Evolutionary conservation across 192 early-diverging fungal genomes (phyloP).

Genomic region (Entomortierella beljakovae): DNA sequence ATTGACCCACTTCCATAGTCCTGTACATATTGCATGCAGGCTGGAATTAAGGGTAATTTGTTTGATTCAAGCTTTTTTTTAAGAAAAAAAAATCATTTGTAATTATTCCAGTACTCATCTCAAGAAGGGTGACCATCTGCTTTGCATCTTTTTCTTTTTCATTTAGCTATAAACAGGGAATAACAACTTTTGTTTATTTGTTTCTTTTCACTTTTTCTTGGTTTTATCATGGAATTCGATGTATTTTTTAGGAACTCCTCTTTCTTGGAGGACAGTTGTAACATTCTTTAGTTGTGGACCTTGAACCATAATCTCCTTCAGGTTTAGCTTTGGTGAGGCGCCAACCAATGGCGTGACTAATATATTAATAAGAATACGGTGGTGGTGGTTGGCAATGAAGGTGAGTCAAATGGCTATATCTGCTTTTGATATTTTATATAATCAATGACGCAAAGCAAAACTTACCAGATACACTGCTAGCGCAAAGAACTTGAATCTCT

Average conservation of each 20-base stretch:
- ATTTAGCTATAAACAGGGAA: not conserved
- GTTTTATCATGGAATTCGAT: slow-evolving; percentile 54
- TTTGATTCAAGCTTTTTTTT: no score
- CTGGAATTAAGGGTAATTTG: no score
- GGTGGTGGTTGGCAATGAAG: no score
- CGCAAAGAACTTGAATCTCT: slow-evolving; percentile 72
- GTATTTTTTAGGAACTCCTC: slow-evolving; percentile 65
- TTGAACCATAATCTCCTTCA: slow-evolving; percentile 80
- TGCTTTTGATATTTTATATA: not conserved
- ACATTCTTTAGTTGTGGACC: slow-evolving; percentile 78
- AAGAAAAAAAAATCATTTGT: no score
- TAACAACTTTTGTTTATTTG: not conserved
- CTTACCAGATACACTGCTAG: slow-evolving; percentile 71
- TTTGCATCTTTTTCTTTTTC: no score
- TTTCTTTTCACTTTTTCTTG: slow-evolving; percentile 17
- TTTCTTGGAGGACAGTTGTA: slow-evolving; percentile 57
- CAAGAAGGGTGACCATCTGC: no score
- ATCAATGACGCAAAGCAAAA: slow-evolving; percentile 7
- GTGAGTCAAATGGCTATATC: no score
- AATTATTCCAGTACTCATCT: no score
- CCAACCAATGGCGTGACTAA: slow-evolving; percentile 64
- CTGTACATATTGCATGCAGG: no score
- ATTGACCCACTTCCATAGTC: no score
- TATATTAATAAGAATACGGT: no score
- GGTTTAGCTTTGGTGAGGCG: slow-evolving; percentile 62